Base-by-base conservation (phyloP, 306 rosid species). In the Potentilla sterilis region DNA sequence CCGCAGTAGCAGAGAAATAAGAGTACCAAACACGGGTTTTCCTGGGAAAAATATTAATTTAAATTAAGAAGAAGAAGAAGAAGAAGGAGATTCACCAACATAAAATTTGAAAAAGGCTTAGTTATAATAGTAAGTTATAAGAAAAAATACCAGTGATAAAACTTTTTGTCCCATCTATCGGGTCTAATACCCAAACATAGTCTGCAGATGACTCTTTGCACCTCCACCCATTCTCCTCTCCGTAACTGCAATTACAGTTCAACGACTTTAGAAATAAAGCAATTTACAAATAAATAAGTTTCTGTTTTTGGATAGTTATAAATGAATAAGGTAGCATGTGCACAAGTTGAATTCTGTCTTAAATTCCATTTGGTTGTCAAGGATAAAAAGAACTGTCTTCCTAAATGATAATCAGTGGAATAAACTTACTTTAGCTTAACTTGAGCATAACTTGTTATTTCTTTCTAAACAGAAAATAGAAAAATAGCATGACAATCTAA, bases 221-320 rank as follows among this genome's bases (percentile, higher is more conserved):
- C 81, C 84, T 95, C 98, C 98, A 95, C 11, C 97, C 98, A 12
- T 87, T 90, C 82, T 92, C 98, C 87, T 95, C 98, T 64, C 98
- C 98, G 34, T 69, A 92, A 83, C 97, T 95, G 84, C 86, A 86
- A 78, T 77, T 35, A 22, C 11, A 73, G 51, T 73, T 43, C 81
- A 35, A 41, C 14, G 51, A 15, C 22, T 76, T 57, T 48, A 52
- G 83, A 44, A 44, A 59, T 69, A 76, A 24, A 62, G 80, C 74
- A 52, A 48, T 67, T 40, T 22, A 61, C 46, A 38, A 14, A 47
- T 63, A 70, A 2, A 67, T 0, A 44, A 81, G 28, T 28, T 28
- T 28, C 28, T 28, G 28, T 28, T 28, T 28, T 28, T 28, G 28
- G 28, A 28, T 28, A 28, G 28, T 40, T 22, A 61, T 40, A 38